Base-by-base conservation (phyloP, 805 yeast species). In the Maudiozyma bulderi region DNA sequence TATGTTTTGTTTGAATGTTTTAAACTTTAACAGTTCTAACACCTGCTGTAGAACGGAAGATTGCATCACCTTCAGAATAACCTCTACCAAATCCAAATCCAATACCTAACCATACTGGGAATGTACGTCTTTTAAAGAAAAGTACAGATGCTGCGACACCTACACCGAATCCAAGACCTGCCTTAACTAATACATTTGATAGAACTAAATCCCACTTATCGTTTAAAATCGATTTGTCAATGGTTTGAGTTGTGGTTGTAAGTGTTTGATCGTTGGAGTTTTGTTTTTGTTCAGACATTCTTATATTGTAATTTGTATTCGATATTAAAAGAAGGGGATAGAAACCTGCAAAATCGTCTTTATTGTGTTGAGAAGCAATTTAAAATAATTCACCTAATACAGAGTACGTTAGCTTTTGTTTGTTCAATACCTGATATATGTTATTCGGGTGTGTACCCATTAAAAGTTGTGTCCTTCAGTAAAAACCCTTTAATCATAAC, bases 41-140 rank as follows among this genome's bases (percentile, higher is more conserved):
- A 49, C 95, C 95, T 54, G 84, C 86, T 49, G 76, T 73, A 11
- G 87, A 78, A 73, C 97, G 84, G 78, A 93, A 91, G 50, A 90
- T 85, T 52, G 97, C 95, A 65, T 93, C 98, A 53, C 98, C 99
- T 73, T 93, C 99, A 52, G 98, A 82, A 71, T 89, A 93, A 48
- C 96, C 96, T 74, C 96, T 84, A 56, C 99, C 99, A 54, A 90
- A 77, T 57, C 99, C 99, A 62, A 93, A 91, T 38, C 99, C 99
- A 55, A 89, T 72, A 56, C 99, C 99, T 53, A 91, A 71, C 95
- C 97, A 90, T 41, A 91, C 98, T 48, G 99, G 99, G 81, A 89
- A 93, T 8, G 96, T 77, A 71, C 98, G 82, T 76, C 98, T 86
- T 69, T 78, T 87, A 76, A 93, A 93, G 50, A 93, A 71, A 52